phyloP scores from a whole-genome alignment of 768 basidiomycete genomes.

The Crepidotus variabilis region DNA sequence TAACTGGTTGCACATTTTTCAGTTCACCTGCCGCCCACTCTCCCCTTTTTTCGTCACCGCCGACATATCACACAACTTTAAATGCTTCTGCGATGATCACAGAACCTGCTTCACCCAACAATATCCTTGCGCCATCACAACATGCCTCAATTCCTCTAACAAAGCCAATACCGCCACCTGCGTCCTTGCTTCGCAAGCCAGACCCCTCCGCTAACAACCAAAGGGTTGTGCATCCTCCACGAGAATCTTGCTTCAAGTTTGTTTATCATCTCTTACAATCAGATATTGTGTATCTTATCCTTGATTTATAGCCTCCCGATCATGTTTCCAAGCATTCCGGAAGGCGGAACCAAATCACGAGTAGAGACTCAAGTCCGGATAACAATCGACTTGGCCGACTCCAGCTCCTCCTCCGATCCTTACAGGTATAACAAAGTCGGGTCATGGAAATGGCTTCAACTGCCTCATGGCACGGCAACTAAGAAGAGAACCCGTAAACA shows the following conservation, averaged over 20 bases:
- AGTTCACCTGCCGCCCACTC: conserved; percentile 34
- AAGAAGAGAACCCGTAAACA: conserved; percentile 84
- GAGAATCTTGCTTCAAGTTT: conserved; percentile 75
- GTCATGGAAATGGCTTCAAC: conserved; percentile 85
- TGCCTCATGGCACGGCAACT: conserved; percentile 79
- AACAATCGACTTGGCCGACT: conserved; percentile 72
- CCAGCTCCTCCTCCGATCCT: conserved; percentile 58
- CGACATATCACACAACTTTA: conserved; percentile 22
- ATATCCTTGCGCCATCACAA: conserved; percentile 27
- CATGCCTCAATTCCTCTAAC: conserved; percentile 44
- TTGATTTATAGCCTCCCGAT: conserved; percentile 60
- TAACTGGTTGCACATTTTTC: conserved; percentile 6
- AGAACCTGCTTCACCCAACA: conserved; percentile 21
- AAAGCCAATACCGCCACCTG: conserved; percentile 67
- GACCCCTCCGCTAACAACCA: conserved; percentile 47
- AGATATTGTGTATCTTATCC: conserved; percentile 7
- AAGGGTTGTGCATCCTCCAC: conserved; percentile 66
- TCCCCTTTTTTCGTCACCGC: conserved; percentile 27
- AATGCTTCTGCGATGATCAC: conserved; percentile 17
- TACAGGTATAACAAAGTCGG: conserved; percentile 75
- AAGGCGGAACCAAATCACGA: conserved; percentile 80
- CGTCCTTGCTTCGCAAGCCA: conserved; percentile 51
- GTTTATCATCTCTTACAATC: conserved; percentile 21
- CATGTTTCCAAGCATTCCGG: conserved; percentile 79
- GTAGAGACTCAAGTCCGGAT: conserved; percentile 95